A percentile compares a stretch with the other conserved stretches of the same genome.
Evolutionary conservation across 2,329 filamentous ascomycete species (phyloP).

Genomic region (Xylaria sp.): DNA sequence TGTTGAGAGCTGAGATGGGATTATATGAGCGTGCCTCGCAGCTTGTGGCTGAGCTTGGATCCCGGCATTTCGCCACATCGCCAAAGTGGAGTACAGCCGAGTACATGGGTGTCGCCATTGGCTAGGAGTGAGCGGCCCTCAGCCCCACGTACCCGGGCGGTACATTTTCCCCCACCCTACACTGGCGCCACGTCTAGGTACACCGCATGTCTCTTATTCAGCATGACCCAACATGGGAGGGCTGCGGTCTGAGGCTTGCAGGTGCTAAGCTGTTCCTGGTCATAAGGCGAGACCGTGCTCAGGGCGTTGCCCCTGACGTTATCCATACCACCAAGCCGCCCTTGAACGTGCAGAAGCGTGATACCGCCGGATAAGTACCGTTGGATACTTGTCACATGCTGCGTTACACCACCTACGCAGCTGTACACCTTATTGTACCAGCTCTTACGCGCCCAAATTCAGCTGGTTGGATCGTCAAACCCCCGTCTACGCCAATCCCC

Average conservation of each 20-base stretch:
- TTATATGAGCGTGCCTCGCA: background rate
- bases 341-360: background rate
- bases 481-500: background rate
- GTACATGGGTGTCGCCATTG: slow-evolving; percentile 8
- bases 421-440: background rate
- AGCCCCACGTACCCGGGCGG: slow-evolving; percentile 1
- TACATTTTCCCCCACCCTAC: background rate
- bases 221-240: slow-evolving; percentile 16
- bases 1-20: background rate
- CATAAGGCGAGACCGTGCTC: slow-evolving; percentile 12
- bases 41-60: slow-evolving; percentile 25
- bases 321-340: background rate
- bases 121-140: background rate
- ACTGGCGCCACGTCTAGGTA: background rate
- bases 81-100: slow-evolving; percentile 19
- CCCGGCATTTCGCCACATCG: slow-evolving; percentile 17
- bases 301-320: slow-evolving; percentile 8
- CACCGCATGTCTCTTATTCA: background rate
- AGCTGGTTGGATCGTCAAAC: slow-evolving; percentile 3
- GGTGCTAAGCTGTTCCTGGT: slow-evolving; percentile 20
- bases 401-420: too few species aligned
- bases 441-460: background rate
- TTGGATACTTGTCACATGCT: too few species aligned
- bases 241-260: slow-evolving; percentile 30
- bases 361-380: too few species aligned